Percentiles rank a stretch among this genome's conserved stretches.
phyloP scores from a whole-genome alignment of 169 alveolate genomes.

The Plasmodium knowlesi region DNA sequence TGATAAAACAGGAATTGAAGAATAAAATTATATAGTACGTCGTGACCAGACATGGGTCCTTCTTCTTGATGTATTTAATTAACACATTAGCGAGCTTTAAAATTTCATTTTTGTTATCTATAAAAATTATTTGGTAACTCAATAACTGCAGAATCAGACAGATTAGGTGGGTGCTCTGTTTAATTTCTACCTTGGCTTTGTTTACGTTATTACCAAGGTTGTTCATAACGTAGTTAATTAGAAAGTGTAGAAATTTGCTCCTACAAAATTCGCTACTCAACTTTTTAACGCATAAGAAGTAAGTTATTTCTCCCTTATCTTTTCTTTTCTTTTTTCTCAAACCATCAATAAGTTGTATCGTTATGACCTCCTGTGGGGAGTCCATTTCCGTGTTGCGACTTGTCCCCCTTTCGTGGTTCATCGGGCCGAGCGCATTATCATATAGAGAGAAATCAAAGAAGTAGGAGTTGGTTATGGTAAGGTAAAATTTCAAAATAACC shows the following conservation, averaged over 20 bases:
- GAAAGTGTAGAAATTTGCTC: conserved; percentile 28
- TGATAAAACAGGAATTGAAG: conserved; percentile 65
- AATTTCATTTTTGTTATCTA: conserved; percentile 62
- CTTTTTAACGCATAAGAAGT: conserved; percentile 44
- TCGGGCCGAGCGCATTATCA: conserved; percentile 1
- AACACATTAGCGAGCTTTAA: conserved; percentile 37
- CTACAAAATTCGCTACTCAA: conserved; percentile 32
- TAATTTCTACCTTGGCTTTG: conserved; percentile 30
- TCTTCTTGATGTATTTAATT: conserved; percentile 50
- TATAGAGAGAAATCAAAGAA: conserved; percentile 67
- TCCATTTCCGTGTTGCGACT: neutral
- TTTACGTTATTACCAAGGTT: conserved; percentile 31
- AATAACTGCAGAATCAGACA: conserved; percentile 46
- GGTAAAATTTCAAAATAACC: conserved; percentile 42
- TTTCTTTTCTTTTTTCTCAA: neutral
- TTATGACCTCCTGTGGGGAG: neutral
- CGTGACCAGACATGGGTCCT: neutral
- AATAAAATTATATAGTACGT: conserved; percentile 51
- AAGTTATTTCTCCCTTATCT: conserved; percentile 2
- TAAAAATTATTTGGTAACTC: conserved; percentile 36
- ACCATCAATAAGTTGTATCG: neutral
- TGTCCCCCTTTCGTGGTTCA: neutral
- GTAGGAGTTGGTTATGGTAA: conserved; percentile 29
- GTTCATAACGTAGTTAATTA: conserved; percentile 44
- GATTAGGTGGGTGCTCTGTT: conserved; percentile 35